Evolutionary conservation across 2,329 filamentous ascomycete species (phyloP).

Genomic region (Phyllosticta capitalensis): DNA sequence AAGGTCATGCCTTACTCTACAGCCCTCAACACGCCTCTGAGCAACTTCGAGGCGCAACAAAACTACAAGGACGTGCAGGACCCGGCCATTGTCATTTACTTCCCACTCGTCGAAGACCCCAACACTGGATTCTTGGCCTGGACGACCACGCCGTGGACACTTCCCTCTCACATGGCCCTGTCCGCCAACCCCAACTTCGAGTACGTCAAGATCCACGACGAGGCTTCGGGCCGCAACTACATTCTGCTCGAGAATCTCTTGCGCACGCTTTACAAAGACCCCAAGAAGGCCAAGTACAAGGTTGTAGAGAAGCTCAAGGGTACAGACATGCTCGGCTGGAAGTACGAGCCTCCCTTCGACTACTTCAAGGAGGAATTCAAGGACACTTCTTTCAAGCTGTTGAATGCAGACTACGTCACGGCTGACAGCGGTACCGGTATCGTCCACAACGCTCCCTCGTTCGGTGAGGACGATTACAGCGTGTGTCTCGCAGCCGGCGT

Average conservation of each 20-base stretch:
- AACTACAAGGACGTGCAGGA: slow-evolving; percentile 93
- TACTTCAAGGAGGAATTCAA: slow-evolving; percentile 89
- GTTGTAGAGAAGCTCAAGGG: slow-evolving; percentile 71
- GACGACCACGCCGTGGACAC: slow-evolving; percentile 84
- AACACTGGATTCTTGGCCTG: slow-evolving; percentile 70
- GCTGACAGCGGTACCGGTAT: slow-evolving; percentile 86
- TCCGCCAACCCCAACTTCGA: slow-evolving; percentile 75
- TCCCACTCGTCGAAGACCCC: slow-evolving; percentile 70
- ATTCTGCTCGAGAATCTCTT: slow-evolving; percentile 76
- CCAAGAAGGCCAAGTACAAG: slow-evolving; percentile 90
- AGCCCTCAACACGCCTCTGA: slow-evolving; percentile 76
- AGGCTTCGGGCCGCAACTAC: slow-evolving; percentile 72
- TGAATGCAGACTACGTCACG: slow-evolving; percentile 80
- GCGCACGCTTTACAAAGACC: slow-evolving; percentile 80
- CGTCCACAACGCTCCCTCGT: slow-evolving; percentile 87
- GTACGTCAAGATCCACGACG: slow-evolving; percentile 78
- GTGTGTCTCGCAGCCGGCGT: slow-evolving; percentile 68
- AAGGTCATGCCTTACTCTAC: slow-evolving; percentile 95
- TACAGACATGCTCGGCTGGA: slow-evolving; percentile 77
- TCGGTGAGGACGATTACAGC: slow-evolving; percentile 93
- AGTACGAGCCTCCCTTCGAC: slow-evolving; percentile 78
- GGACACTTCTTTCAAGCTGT: slow-evolving; percentile 68
- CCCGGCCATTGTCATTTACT: slow-evolving; percentile 79
- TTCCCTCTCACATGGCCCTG: slow-evolving; percentile 71
- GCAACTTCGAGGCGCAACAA: slow-evolving; percentile 88